Percentiles rank a stretch among this genome's conserved stretches.
Evolutionary conservation across 202 grass and related monocot genomes (phyloP).

Genomic region (Eragrostis tef): DNA sequence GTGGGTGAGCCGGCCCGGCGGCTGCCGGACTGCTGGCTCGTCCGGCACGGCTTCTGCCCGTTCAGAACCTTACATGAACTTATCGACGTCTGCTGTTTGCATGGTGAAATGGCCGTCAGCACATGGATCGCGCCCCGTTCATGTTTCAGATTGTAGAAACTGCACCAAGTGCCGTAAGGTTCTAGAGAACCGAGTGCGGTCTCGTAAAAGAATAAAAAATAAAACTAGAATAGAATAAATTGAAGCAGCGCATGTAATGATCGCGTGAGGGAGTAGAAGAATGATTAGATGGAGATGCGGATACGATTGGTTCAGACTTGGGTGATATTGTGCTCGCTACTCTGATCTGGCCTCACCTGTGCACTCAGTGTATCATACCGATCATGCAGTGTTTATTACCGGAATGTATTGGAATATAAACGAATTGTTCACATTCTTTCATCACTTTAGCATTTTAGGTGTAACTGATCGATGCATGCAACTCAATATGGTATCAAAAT

Average conservation of each 20-base stretch:
- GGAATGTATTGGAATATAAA: too few relatives aligned
- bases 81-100: neutral
- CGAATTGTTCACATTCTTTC: too few relatives aligned
- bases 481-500: too few relatives aligned
- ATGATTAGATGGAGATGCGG: neutral
- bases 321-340: neutral
- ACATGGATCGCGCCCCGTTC: neutral
- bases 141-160: neutral
- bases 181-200: constrained; percentile 26
- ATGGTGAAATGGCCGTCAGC: neutral
- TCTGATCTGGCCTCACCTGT: too few relatives aligned
- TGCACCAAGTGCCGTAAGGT: constrained; percentile 29
- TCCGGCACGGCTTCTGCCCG: constrained; percentile 78
- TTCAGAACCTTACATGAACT: constrained; percentile 66
- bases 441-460: too few relatives aligned
- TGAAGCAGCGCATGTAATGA: neutral
- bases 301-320: neutral
- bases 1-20: too few relatives aligned
- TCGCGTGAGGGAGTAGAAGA: neutral
- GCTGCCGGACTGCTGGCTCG: too few relatives aligned
- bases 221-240: neutral
- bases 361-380: too few relatives aligned
- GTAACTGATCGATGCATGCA: too few relatives aligned
- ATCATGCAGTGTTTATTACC: too few relatives aligned
- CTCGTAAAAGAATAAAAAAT: neutral